Base-by-base conservation (phyloP, 1,284 basidiomycete species). In the Puccinia novopanici region DNA sequence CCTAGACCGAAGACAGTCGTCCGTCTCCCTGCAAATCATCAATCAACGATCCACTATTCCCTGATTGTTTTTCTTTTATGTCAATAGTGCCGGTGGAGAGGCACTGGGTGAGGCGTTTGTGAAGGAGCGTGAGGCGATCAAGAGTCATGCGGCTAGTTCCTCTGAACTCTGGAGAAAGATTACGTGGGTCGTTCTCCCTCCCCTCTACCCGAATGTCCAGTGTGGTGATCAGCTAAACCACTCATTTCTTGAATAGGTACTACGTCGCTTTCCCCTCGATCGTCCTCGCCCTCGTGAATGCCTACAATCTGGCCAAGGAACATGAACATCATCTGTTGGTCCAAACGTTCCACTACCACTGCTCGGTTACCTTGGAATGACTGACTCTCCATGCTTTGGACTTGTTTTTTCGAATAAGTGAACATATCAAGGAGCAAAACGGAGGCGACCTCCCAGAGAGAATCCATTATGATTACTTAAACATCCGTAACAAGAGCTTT, bases 361-460 rank as follows among this genome's bases (percentile, higher is more conserved):
- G 30, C 30, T 77, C n/a, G n/a, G 19, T 13, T 54, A 12, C 27
- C 15, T 30, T 63, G 2, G 48, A 34, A 72, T n/a, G 24, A 15
- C 27, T 52, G 5, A 72, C 17, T 27, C 5, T 27, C 4, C 37
- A 9, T 34, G 13, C 2, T 8, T 27, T 61, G 65, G 15, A 40
- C 30, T 24, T 24, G 48, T 17, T 12, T 70, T 57, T 17, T 34
- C 17, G 30, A 74, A 37, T 81, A 92, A 83, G 89, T 82, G 90
- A 90, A 75, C 92, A 93, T 85, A 85, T 92, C 86, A 90, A 89
- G 84, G 88, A 89, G 63, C 92, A 92, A 87, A 90, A 94, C 86
- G 90, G 88, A 75, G 93, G 92, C 74, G 88, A 89, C 81, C 88
- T 92, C 71, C 92, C 92, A 70, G 89, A 91, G 83, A 86, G 88